Evolutionary conservation across 2,329 filamentous ascomycete species (phyloP).

Genomic region (Ceratocystis variospora): DNA sequence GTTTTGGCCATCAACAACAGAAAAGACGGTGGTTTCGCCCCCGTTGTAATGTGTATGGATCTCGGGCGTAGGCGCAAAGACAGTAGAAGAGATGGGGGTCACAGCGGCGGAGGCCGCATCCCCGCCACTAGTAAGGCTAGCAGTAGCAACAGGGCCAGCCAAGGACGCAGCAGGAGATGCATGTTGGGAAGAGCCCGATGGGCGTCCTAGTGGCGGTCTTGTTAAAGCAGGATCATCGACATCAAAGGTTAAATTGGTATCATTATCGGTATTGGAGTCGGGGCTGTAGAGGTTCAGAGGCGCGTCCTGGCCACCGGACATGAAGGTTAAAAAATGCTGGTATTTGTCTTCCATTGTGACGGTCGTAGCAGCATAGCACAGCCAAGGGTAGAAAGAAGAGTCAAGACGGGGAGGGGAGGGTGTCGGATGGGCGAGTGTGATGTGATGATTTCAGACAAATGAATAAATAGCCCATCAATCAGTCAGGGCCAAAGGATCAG

Average conservation of each 20-base stretch:
- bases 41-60: conserved; percentile 6
- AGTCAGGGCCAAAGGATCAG: neutral
- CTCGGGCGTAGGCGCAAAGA: conserved; percentile 34
- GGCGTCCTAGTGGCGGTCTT: neutral
- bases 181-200: neutral
- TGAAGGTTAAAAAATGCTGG: conserved; percentile 40
- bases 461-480: neutral
- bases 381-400: neutral
- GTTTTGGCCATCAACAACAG: conserved; percentile 28
- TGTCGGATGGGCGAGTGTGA: neutral
- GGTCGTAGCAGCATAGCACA: conserved; percentile 1
- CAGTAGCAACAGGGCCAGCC: neutral
- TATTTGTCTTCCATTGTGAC: conserved; percentile 42
- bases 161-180: neutral
- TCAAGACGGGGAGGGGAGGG: neutral
- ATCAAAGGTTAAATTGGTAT: neutral
- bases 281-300: neutral
- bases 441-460: neutral
- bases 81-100: conserved; percentile 31
- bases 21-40: neutral
- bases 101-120: conserved; percentile 19
- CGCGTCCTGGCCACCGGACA: conserved; percentile 30
- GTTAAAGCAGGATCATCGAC: neutral
- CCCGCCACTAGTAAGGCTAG: conserved; percentile 24
- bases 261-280: neutral